Conservation (phyloP, 345 rosid genomes). For the Erodium maritimum region DNA sequence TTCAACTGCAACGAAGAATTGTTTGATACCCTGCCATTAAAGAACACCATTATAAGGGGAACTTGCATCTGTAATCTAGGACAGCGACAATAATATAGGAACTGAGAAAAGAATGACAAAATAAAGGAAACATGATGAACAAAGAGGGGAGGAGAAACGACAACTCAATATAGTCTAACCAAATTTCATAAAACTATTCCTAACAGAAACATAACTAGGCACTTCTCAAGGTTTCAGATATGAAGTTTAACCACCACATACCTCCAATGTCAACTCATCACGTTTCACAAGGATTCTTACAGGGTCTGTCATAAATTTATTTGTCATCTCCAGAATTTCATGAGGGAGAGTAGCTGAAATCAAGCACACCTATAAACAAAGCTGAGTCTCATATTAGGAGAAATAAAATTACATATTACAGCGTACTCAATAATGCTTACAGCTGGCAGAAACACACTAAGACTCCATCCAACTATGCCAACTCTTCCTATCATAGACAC, state of each 20-base stretch:
- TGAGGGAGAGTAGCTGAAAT: constrained; percentile 96
- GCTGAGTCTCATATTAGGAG: not conserved
- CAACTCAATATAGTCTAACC: no score
- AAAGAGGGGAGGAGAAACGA: no score
- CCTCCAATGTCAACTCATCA: constrained; percentile 97
- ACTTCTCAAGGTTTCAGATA: not conserved
- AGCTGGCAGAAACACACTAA: constrained; percentile 6
- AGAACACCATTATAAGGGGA: constrained; percentile 2
- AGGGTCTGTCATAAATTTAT: constrained; percentile 95
- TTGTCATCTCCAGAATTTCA: constrained; percentile 88
- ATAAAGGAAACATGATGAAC: no score
- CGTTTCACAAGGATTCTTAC: constrained; percentile 93
- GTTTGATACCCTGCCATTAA: constrained; percentile 76
- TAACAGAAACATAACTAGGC: no score
- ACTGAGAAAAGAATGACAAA: no score
- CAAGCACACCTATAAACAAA: constrained; percentile 53
- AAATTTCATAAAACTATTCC: no score
- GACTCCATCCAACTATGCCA: no score
- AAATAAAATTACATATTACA: not conserved
- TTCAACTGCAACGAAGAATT: constrained; percentile 91
- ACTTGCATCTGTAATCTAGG: no score
- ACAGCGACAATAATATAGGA: no score
- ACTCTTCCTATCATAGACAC: no score
- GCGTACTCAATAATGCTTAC: not conserved
- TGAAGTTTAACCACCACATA: constrained; percentile 11